phyloP scores from a whole-genome alignment of 352 stramenopile species.

The Saprolegnia parasitica region DNA sequence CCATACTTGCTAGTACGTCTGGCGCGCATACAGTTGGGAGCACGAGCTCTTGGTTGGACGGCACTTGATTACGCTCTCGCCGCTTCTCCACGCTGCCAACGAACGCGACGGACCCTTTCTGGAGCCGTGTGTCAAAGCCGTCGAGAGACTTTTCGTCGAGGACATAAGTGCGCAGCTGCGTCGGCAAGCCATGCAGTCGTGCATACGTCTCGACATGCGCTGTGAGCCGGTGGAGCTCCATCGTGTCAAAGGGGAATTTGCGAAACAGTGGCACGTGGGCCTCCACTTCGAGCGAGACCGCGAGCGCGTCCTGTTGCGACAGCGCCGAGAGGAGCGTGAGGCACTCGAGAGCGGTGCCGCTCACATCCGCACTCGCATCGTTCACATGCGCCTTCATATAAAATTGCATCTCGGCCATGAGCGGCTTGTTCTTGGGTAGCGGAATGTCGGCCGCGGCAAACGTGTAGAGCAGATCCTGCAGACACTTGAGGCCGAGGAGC shows the following conservation, averaged over 20 bases:
- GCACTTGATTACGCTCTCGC: neutral
- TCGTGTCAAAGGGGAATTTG: neutral
- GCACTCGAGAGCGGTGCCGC: neutral
- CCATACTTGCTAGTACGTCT: too few relatives aligned
- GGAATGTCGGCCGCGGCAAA: neutral
- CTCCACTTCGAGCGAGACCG: neutral
- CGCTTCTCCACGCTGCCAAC: neutral
- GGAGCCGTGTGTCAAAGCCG: slow-evolving; percentile 4
- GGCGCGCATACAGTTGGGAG: too few relatives aligned
- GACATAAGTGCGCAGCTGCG: slow-evolving; percentile 6
- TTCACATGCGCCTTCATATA: neutral
- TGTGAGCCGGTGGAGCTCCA: neutral
- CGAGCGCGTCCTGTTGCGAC: neutral
- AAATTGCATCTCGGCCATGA: neutral
- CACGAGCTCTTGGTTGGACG: neutral
- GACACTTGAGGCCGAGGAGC: slow-evolving; percentile 6
- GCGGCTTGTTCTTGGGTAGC: neutral
- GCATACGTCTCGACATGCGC: slow-evolving; percentile 9
- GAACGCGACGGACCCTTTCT: slow-evolving; percentile 18
- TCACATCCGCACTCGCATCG: slow-evolving; percentile 10
- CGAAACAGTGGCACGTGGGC: slow-evolving; percentile 24
- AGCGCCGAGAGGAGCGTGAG: neutral
- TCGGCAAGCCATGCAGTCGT: neutral
- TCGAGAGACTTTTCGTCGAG: slow-evolving; percentile 2
- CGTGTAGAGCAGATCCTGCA: slow-evolving; percentile 11